These are phyloP conservation scores for Pseudonitzschia pungens DNA, from an alignment of 108 stramenopile genomes.

Conservation along the genomic window DNA sequence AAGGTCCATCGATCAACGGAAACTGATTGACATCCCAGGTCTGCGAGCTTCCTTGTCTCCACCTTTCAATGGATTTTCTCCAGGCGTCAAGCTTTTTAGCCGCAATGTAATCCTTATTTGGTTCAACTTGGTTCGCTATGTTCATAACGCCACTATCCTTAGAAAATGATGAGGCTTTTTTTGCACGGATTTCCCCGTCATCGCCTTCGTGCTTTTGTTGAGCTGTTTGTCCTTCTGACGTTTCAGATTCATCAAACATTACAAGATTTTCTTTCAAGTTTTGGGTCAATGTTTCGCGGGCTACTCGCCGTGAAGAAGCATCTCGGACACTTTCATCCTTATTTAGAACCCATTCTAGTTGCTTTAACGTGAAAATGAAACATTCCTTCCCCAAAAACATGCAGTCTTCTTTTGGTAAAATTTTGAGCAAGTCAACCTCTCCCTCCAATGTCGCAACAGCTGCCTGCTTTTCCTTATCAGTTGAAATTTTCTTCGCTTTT, in stretches of 20 bases:
- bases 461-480: constrained; percentile 34
- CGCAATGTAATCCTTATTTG: background rate
- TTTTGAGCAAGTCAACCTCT: constrained; percentile 30
- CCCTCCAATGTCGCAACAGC: constrained; percentile 24
- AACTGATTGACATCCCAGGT: constrained; percentile 25
- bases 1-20: constrained; percentile 32
- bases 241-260: background rate
- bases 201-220: background rate
- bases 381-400: constrained; percentile 33
- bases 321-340: constrained; percentile 12
- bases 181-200: background rate
- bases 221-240: background rate
- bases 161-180: background rate
- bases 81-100: background rate
- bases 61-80: constrained; percentile 4
- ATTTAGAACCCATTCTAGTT: constrained; percentile 36
- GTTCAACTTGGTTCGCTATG: background rate
- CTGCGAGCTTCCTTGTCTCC: background rate
- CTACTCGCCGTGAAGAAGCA: background rate
- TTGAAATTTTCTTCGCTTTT: constrained; percentile 25
- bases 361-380: constrained; percentile 49
- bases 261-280: constrained; percentile 9
- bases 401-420: constrained; percentile 40
- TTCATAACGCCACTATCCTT: background rate
- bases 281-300: constrained; percentile 11